Evolutionary conservation across 306 rosid genomes (phyloP).

Genomic region (Pterocarpus santalinus): DNA sequence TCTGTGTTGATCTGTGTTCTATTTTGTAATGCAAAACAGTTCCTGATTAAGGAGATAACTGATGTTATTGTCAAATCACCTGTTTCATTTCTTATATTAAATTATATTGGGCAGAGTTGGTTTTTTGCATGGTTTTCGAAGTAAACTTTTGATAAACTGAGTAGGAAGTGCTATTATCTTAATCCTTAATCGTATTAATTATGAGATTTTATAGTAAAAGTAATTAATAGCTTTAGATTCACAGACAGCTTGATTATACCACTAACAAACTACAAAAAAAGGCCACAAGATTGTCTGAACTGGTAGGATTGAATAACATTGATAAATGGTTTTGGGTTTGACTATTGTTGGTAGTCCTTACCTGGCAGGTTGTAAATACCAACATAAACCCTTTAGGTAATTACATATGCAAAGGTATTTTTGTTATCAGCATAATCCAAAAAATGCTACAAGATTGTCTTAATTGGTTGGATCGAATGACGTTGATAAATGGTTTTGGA

Average conservation of each 20-base stretch:
- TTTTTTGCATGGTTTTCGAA: too few relatives aligned
- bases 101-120: too few relatives aligned
- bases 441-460: not conserved
- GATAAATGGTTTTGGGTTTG: too few relatives aligned
- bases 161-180: too few relatives aligned
- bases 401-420: not conserved
- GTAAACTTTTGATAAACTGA: too few relatives aligned
- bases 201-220: not conserved
- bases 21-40: constrained; percentile 11
- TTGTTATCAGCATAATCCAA: not conserved
- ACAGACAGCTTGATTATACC: not conserved
- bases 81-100: too few relatives aligned
- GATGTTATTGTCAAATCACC: too few relatives aligned
- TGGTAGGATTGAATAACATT: not conserved
- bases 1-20: not conserved
- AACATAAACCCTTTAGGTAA: not conserved
- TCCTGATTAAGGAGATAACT: not conserved
- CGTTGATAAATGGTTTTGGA: not conserved
- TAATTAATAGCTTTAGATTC: not conserved
- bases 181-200: not conserved
- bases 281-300: too few relatives aligned
- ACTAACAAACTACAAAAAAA: not conserved
- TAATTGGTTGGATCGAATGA: not conserved
- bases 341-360: too few relatives aligned
- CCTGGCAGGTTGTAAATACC: too few relatives aligned